Percentiles rank a stretch among this genome's conserved stretches.
phyloP scores from a whole-genome alignment of 2,329 filamentous ascomycete genomes.

The Hypoxylon sp. region DNA sequence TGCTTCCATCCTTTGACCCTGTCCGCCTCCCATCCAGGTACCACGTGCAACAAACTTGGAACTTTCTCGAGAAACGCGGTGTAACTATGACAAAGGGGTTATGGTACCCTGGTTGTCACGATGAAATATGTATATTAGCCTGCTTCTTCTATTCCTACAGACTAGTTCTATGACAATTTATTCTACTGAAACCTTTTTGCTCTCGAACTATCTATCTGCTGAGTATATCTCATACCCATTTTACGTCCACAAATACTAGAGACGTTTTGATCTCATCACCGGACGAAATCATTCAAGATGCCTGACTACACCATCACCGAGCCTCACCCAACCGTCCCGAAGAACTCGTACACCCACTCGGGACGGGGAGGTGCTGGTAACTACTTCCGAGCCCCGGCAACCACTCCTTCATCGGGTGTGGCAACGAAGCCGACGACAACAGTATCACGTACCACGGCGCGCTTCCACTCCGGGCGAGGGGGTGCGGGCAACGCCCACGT shows the following conservation, averaged over 20 bases:
- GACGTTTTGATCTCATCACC: slow-evolving; percentile 23
- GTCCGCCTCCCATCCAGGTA: slow-evolving; percentile 16
- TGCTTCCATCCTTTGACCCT: slow-evolving; percentile 7
- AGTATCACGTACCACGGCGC: slow-evolving; percentile 52
- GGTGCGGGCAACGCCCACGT: slow-evolving; percentile 71
- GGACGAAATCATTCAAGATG: slow-evolving; percentile 45
- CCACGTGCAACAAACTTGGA: slow-evolving; percentile 35
- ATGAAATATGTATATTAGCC: slow-evolving; percentile 42
- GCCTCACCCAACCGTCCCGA: slow-evolving; percentile 57
- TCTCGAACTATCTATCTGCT: background rate
- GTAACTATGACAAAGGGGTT: slow-evolving; percentile 45
- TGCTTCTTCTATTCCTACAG: slow-evolving; percentile 20
- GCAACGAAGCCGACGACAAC: slow-evolving; percentile 54
- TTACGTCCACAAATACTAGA: slow-evolving; percentile 1
- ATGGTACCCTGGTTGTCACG: slow-evolving; percentile 31
- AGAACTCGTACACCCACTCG: slow-evolving; percentile 59
- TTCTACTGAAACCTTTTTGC: slow-evolving; percentile 6
- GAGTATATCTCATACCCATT: slow-evolving; percentile 4
- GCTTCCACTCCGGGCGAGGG: slow-evolving; percentile 72
- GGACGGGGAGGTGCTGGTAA: slow-evolving; percentile 67
- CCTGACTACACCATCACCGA: slow-evolving; percentile 56
- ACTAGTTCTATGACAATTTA: slow-evolving; percentile 1
- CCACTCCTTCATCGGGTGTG: slow-evolving; percentile 55
- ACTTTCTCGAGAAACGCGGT: slow-evolving; percentile 32
- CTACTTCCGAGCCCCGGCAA: slow-evolving; percentile 58